Evolutionary conservation across 2,329 filamentous ascomycete species (phyloP).

Genomic region (Sporothrix curviconia): DNA sequence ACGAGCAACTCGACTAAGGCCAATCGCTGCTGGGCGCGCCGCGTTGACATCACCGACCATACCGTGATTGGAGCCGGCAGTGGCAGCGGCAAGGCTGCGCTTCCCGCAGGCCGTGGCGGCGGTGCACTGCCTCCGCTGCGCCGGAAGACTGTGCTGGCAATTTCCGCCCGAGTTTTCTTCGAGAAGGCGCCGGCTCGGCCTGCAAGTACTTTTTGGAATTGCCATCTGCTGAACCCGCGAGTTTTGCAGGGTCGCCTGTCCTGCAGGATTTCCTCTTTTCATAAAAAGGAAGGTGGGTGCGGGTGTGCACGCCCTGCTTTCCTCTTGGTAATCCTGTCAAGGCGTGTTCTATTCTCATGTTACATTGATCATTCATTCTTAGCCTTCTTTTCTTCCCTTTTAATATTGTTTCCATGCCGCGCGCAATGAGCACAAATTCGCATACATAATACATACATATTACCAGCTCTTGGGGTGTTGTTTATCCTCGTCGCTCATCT

Average conservation of each 20-base stretch:
- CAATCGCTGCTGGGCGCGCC: constrained; percentile 58
- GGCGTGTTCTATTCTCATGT: too few relatives aligned
- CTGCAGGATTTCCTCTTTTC: constrained; percentile 84
- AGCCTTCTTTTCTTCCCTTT: constrained; percentile 1
- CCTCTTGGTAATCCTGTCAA: too few relatives aligned
- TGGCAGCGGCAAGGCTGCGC: constrained; percentile 51
- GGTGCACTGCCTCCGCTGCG: constrained; percentile 79
- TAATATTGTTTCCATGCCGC: neutral
- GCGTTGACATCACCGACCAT: constrained; percentile 52
- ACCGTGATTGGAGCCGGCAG: constrained; percentile 49
- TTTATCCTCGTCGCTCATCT: too few relatives aligned
- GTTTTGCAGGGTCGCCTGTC: constrained; percentile 83
- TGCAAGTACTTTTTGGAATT: constrained; percentile 94
- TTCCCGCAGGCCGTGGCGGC: constrained; percentile 68
- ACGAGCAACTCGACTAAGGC: constrained; percentile 28
- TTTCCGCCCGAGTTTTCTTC: constrained; percentile 77
- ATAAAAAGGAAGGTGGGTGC: constrained; percentile 27
- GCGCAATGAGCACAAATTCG: neutral
- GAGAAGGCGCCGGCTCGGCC: constrained; percentile 73
- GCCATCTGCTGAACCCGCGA: constrained; percentile 87
- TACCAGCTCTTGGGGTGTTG: too few relatives aligned
- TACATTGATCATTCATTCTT: too few relatives aligned
- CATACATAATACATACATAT: neutral
- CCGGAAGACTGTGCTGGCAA: constrained; percentile 86
- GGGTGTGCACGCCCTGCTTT: too few relatives aligned